Percentiles rank a stretch among this genome's conserved stretches.
Evolutionary conservation across 2,329 filamentous ascomycete species (phyloP).

Genomic region (Colletotrichum musicola): DNA sequence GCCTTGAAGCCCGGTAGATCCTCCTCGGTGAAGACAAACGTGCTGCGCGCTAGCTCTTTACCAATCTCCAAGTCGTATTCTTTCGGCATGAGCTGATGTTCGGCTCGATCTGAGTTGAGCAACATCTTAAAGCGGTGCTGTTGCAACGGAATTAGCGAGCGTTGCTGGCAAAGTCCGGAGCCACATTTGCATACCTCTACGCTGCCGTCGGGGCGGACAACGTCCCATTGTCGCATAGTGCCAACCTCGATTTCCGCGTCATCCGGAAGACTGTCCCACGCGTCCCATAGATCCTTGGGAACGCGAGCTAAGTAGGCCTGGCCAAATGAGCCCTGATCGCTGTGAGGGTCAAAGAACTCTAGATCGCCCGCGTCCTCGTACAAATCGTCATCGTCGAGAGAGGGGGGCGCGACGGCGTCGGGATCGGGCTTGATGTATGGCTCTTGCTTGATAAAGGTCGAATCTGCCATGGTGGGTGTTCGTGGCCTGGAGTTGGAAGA

Average conservation of each 20-base stretch:
- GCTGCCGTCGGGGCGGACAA: conserved; percentile 65
- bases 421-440: conserved; percentile 63
- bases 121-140: conserved; percentile 72
- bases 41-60: conserved; percentile 67
- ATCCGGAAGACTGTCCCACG: conserved; percentile 81
- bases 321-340: conserved; percentile 37
- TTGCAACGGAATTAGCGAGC: not conserved
- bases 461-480: conserved; percentile 35
- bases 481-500: not conserved
- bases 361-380: conserved; percentile 72
- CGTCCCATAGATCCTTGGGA: conserved; percentile 84
- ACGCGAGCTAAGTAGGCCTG: conserved; percentile 78
- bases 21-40: conserved; percentile 93
- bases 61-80: conserved; percentile 86
- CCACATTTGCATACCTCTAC: conserved; percentile 44
- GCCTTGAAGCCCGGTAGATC: conserved; percentile 75
- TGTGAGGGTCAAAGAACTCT: conserved; percentile 64
- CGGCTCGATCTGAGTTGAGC: conserved; percentile 71
- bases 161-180: not conserved
- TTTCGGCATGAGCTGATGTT: conserved; percentile 83
- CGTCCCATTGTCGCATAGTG: conserved; percentile 73
- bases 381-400: conserved; percentile 74
- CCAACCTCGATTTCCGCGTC: conserved; percentile 87
- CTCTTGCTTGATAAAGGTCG: conserved; percentile 45
- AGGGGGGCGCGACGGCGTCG: conserved; percentile 54